These are phyloP conservation scores for Candida pini DNA, from an alignment of 805 yeast genomes.

Conservation along the genomic window DNA sequence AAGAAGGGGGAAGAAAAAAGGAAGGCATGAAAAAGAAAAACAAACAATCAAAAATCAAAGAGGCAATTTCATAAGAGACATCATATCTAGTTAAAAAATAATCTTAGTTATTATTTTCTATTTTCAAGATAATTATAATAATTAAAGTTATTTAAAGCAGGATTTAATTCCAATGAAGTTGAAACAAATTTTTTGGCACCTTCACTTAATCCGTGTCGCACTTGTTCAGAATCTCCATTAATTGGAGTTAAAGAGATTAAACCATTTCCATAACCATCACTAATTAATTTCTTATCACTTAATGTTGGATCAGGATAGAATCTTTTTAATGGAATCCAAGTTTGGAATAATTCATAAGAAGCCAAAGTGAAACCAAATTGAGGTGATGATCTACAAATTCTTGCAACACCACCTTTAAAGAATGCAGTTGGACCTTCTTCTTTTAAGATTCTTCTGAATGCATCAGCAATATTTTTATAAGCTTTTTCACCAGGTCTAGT, in stretches of 20 bases:
- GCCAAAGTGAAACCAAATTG: slow-evolving; percentile 97
- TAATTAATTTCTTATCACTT: slow-evolving; percentile 3
- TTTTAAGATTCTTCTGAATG: slow-evolving; percentile 61
- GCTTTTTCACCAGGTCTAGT: slow-evolving; percentile 69
- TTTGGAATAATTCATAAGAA: slow-evolving; percentile 89
- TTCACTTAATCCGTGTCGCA: slow-evolving; percentile 25
- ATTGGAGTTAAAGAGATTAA: slow-evolving; percentile 21
- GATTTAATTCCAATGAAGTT: slow-evolving; percentile 26
- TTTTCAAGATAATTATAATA: slow-evolving; percentile 20
- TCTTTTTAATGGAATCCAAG: slow-evolving; percentile 60
- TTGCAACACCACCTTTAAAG: slow-evolving; percentile 94
- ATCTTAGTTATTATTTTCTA: slow-evolving; percentile 7
- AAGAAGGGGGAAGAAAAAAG: neutral
- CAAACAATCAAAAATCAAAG: neutral
- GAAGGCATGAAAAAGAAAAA: neutral
- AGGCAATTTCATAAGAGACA: neutral
- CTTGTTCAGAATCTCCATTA: slow-evolving; percentile 13
- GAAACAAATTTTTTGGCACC: slow-evolving; percentile 27
- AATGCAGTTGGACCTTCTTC: slow-evolving; percentile 86
- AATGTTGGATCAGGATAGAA: slow-evolving; percentile 26
- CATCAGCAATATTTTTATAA: slow-evolving; percentile 74
- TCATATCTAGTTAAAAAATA: neutral
- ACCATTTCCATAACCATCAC: slow-evolving; percentile 23
- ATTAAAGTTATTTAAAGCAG: slow-evolving; percentile 24
- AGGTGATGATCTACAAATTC: slow-evolving; percentile 92